Percentiles rank a stretch among this genome's conserved stretches.
These are phyloP conservation scores for Tricholoma matsutake DNA, from an alignment of 768 basidiomycete species.

Conservation along the genomic window DNA sequence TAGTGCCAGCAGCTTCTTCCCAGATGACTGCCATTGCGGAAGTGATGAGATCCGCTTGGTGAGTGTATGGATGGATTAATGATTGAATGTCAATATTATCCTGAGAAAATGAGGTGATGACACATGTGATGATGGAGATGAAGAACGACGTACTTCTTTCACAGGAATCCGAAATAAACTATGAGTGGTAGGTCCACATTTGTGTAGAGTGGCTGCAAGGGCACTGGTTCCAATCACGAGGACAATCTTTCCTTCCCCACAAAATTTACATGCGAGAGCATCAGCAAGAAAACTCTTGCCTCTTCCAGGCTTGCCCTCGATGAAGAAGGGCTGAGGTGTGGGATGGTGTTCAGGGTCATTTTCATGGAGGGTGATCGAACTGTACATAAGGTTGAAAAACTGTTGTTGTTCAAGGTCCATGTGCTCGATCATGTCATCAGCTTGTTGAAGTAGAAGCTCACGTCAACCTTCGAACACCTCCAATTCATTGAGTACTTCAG, in stretches of 20 bases:
- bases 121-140: background rate
- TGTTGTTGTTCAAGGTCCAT: background rate
- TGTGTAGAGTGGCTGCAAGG: conserved; percentile 6
- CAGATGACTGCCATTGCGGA: background rate
- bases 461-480: background rate
- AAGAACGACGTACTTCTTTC: background rate
- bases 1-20: background rate
- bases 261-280: background rate
- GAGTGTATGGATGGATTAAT: background rate
- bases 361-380: background rate
- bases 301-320: background rate
- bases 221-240: conserved; percentile 7
- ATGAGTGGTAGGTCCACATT: conserved; percentile 5
- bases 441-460: background rate
- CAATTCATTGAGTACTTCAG: background rate
- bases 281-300: background rate
- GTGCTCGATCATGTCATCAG: background rate
- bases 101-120: background rate
- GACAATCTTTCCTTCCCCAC: background rate
- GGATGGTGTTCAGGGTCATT: background rate
- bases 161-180: conserved; percentile 9
- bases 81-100: background rate
- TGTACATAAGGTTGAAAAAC: no score
- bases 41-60: background rate
- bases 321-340: background rate